phyloP scores from a whole-genome alignment of 78 protist genomes.

The Mantamonas sphyraenae region DNA sequence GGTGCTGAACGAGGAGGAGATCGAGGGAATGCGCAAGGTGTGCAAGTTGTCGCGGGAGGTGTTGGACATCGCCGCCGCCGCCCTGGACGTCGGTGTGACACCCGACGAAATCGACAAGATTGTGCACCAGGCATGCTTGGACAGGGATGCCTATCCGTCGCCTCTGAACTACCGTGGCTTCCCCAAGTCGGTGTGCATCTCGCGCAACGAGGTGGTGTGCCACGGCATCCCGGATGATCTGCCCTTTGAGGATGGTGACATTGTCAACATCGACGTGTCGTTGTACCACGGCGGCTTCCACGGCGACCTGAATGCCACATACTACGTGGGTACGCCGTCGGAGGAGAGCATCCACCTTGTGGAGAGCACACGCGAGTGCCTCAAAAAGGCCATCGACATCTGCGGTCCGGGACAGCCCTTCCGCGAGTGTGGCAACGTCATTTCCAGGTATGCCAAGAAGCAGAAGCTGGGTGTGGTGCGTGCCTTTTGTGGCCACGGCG shows the following conservation, averaged over 20 bases:
- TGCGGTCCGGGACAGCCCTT: constrained; percentile 54
- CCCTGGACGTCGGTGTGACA: constrained; percentile 72
- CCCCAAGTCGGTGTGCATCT: constrained; percentile 83
- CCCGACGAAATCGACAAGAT: constrained; percentile 79
- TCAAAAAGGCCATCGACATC: constrained; percentile 32
- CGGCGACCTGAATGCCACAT: constrained; percentile 87
- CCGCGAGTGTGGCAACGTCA: constrained; percentile 76
- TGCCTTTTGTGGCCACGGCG: constrained; percentile 92
- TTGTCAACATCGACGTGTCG: constrained; percentile 89
- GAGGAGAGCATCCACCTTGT: constrained; percentile 38
- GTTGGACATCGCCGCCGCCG: constrained; percentile 71
- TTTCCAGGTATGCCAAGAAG: constrained; percentile 53
- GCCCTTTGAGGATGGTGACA: constrained; percentile 76
- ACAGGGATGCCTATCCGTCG: constrained; percentile 84
- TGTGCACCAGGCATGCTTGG: constrained; percentile 71
- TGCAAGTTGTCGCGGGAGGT: constrained; percentile 64
- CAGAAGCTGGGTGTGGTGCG: constrained; percentile 51
- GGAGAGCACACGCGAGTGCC: constrained; percentile 33
- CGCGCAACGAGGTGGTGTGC: constrained; percentile 87
- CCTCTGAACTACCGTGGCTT: constrained; percentile 86
- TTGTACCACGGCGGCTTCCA: constrained; percentile 83
- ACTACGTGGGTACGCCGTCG: constrained; percentile 72
- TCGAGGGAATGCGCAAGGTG: background rate
- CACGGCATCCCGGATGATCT: constrained; percentile 96
- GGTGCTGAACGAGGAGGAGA: constrained; percentile 23